A percentile compares a stretch with the other conserved stretches of the same genome.
phyloP scores from a whole-genome alignment of 129 eudicot genomes.

The Smallanthus sonchifolius region DNA sequence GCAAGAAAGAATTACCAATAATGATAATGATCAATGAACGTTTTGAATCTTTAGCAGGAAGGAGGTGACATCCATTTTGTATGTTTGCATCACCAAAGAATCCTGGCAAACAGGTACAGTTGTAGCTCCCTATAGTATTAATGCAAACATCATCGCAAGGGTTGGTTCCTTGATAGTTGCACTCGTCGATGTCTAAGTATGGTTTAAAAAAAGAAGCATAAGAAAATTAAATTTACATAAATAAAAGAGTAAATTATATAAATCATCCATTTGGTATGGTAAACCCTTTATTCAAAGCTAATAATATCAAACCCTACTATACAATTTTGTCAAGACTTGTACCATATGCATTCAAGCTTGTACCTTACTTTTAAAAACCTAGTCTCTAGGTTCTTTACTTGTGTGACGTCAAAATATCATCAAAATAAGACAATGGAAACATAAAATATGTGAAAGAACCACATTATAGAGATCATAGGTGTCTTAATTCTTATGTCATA shows the following conservation, averaged over 20 bases:
- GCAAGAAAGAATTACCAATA: constrained; percentile 1
- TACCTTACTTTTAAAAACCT: background rate
- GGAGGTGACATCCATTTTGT: constrained; percentile 19
- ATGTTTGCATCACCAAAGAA: constrained; percentile 24
- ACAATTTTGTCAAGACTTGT: constrained; percentile 14
- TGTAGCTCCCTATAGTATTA: constrained; percentile 37
- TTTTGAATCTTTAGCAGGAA: constrained; percentile 9
- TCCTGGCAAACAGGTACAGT: constrained; percentile 35
- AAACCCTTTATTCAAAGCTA: too few relatives aligned
- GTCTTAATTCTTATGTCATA: constrained; percentile 37
- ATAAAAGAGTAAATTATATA: too few relatives aligned
- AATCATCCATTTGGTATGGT: too few relatives aligned
- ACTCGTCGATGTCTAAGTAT: constrained; percentile 45
- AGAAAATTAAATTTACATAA: too few relatives aligned
- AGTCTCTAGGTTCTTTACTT: background rate
- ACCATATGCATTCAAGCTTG: background rate
- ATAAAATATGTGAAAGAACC: constrained; percentile 17
- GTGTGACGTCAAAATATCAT: background rate
- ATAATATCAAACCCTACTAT: constrained; percentile 4
- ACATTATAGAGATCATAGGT: constrained; percentile 29
- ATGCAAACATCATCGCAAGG: constrained; percentile 25
- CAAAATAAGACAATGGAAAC: background rate
- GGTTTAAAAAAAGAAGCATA: too few relatives aligned
- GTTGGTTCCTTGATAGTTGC: constrained; percentile 7
- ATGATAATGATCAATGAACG: constrained; percentile 5